Conservation (phyloP, 371 early-diverging fungal genomes). For the Mortierella sp. region DNA sequence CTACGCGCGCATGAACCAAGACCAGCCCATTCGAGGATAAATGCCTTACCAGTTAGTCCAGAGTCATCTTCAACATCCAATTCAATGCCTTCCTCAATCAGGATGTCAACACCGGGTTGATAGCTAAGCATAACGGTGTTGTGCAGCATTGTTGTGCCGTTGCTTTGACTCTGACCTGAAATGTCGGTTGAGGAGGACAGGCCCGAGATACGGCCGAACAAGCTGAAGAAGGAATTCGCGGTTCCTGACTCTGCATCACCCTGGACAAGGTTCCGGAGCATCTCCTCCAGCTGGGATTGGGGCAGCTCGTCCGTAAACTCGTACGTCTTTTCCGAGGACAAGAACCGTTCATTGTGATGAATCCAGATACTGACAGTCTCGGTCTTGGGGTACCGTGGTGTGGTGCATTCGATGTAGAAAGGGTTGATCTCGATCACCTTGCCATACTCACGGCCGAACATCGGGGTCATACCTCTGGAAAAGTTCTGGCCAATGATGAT, state of each 20-base stretch:
- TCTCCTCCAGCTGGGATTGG: conserved; percentile 46
- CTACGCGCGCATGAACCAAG: too few relatives aligned
- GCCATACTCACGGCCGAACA: conserved; percentile 49
- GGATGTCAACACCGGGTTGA: conserved; percentile 37
- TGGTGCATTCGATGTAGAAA: conserved; percentile 48
- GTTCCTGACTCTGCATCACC: conserved; percentile 36
- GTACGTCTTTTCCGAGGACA: conserved; percentile 46
- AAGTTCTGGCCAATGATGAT: conserved; percentile 53
- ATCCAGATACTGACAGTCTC: conserved; percentile 46
- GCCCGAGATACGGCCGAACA: conserved; percentile 31
- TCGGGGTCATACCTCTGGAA: conserved; percentile 44
- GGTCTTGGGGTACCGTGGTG: conserved; percentile 31
- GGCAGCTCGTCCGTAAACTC: conserved; percentile 50
- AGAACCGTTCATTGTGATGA: conserved; percentile 32
- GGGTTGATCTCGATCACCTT: conserved; percentile 49
- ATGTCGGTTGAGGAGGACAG: conserved; percentile 44
- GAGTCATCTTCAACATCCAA: conserved; percentile 46
- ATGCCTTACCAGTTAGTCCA: conserved; percentile 49
- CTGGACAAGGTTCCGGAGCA: conserved; percentile 44
- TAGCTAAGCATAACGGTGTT: conserved; percentile 48
- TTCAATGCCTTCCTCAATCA: conserved; percentile 51
- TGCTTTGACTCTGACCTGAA: conserved; percentile 44
- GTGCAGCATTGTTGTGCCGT: conserved; percentile 50
- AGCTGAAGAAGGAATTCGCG: conserved; percentile 23
- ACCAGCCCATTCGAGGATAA: too few relatives aligned